phyloP scores from a whole-genome alignment of 805 yeast species.

The Ogataea neopini region DNA sequence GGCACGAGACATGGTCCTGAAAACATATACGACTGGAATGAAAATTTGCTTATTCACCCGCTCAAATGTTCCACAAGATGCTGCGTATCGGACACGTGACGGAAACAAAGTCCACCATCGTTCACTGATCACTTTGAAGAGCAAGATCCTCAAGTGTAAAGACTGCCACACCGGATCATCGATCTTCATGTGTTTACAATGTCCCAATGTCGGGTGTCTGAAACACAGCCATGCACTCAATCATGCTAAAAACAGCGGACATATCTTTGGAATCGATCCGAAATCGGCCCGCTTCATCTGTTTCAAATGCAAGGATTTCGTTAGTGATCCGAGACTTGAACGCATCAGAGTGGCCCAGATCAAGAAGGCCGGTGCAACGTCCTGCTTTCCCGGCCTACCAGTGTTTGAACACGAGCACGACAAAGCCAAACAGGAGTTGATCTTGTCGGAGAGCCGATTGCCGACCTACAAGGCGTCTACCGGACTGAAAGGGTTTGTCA shows the following conservation, averaged over 20 bases:
- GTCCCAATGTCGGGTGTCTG: conserved; percentile 76
- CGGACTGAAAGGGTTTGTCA: conserved; percentile 88
- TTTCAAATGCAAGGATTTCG: conserved; percentile 73
- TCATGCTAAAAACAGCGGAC: conserved; percentile 51
- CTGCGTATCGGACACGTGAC: conserved; percentile 34
- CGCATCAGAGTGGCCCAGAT: conserved; percentile 42
- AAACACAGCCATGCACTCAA: conserved; percentile 44
- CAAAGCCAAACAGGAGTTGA: conserved; percentile 25
- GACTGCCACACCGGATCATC: conserved; percentile 46
- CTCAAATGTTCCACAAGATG: conserved; percentile 12
- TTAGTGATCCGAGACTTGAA: conserved; percentile 61
- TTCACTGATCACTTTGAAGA: conserved; percentile 42
- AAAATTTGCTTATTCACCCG: conserved; percentile 40
- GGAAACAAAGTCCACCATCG: conserved; percentile 41
- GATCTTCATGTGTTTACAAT: conserved; percentile 68
- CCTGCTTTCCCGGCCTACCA: conserved; percentile 35
- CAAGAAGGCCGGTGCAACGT: conserved; percentile 19
- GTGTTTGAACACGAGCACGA: conserved; percentile 32
- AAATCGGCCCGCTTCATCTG: conserved; percentile 71
- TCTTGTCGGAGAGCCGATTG: conserved; percentile 35
- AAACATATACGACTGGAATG: conserved; percentile 53
- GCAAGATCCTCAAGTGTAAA: conserved; percentile 50
- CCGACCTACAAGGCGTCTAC: conserved; percentile 59
- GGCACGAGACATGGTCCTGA: conserved; percentile 49
- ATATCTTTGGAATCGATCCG: conserved; percentile 65